Evolutionary conservation across 495 filamentous ascomycete genomes (phyloP).

Genomic region (Podospora pseudoanserina): DNA sequence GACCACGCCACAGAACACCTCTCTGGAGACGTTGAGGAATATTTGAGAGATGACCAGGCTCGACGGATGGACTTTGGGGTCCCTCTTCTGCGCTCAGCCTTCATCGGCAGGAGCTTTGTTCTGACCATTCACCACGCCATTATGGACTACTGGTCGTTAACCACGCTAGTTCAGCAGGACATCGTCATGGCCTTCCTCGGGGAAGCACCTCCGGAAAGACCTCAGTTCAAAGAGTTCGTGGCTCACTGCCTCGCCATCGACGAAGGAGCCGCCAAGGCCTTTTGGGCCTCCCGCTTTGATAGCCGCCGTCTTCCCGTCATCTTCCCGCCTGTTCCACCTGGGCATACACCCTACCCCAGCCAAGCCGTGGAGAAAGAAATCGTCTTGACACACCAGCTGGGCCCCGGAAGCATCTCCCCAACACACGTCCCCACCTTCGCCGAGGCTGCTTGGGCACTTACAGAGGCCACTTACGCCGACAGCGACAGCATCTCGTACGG

Average conservation of each 20-base stretch:
- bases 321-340: not conserved
- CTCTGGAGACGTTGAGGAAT: not conserved
- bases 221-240: slow-evolving; percentile 1
- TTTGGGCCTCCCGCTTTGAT: not conserved
- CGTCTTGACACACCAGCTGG: not conserved
- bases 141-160: slow-evolving; percentile 3
- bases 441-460: not conserved
- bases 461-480: slow-evolving; percentile 1
- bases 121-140: slow-evolving; percentile 3
- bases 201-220: not conserved
- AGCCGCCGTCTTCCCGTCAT: not conserved
- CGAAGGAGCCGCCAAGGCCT: not conserved
- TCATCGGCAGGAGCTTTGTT: not conserved
- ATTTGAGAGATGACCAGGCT: not conserved
- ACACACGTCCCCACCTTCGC: not conserved
- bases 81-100: not conserved
- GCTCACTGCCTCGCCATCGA: not conserved
- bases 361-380: not conserved
- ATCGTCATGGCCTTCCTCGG: not conserved
- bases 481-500: not conserved
- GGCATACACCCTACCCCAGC: not conserved
- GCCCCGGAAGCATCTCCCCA: not conserved
- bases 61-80: not conserved
- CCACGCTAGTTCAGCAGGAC: not conserved
- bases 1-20: not conserved